Evolutionary conservation across 768 basidiomycete species (phyloP), one percentile per base, ranked within the genome.

Genomic region (Crucibulum laeve): DNA sequence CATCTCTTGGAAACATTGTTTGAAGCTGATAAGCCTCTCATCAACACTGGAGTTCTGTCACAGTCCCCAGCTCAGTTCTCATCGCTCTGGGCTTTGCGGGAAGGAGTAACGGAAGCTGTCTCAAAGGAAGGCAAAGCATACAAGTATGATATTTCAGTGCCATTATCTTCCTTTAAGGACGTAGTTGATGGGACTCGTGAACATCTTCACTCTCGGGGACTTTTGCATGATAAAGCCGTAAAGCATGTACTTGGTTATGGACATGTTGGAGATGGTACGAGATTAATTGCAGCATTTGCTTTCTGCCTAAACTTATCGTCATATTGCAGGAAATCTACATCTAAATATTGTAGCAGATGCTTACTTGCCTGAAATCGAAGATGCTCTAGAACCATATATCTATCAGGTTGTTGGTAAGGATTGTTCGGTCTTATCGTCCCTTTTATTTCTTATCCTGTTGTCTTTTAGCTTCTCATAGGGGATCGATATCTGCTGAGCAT

Each of bases 401-500:
- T 99, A 92, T 57, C 91, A 98, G 65, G 74, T 93, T 37, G 87
- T 92, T 47, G 74, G 90, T 84, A 54, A 54, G 84, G 76, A 24
- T 36, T 34, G 26, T 42, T 40, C 37, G 32, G 43, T 37, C 25
- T 39, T 38, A 17, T 23, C 15, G 23, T 33, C 26, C 10, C 46
- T 18, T 17, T n/a, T 26, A 17, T 37, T 19, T 8, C 24, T 46
- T 2, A 49, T 18, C 32, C 18, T 48, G 19, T 18, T 44, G 19
- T n/a, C 15, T 28, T 25, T 39, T 34, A 91, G 87, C 82, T 15
- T 80, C 79, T 1, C 76, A 87, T 57, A 77, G 82, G 40, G 95
- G 95, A 5, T 97, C 95, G 0, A 81, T 99, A 51, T 97, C 94
- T 4, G 95, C 95, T 1, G 95, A 99, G 59, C 95, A 99, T 61